Evolutionary conservation across 345 rosid species (phyloP).

Genomic region (Barbarea vulgaris): DNA sequence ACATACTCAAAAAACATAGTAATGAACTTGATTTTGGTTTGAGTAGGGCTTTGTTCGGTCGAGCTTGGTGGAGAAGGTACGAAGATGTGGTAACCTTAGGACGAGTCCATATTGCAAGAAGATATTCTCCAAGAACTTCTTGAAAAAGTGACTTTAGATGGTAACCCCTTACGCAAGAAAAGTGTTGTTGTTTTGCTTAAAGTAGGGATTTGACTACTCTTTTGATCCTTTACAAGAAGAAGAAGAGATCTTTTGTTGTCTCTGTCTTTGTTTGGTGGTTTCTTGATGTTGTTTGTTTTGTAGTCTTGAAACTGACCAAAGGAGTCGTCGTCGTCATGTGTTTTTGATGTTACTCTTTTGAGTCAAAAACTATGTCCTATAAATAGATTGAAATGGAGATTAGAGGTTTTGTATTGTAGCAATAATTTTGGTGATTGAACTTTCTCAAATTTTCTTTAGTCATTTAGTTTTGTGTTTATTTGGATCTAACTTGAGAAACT

Average conservation of each 20-base stretch:
- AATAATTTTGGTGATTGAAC: too few relatives aligned
- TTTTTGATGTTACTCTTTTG: neutral
- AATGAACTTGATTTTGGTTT: neutral
- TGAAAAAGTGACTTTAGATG: conserved; percentile 48
- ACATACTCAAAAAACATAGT: neutral
- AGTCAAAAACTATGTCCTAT: neutral
- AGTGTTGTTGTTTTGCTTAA: conserved; percentile 4
- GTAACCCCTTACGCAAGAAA: conserved; percentile 12
- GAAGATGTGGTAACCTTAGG: conserved; percentile 46
- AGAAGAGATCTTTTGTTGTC: conserved; percentile 7
- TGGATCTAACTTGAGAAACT: neutral
- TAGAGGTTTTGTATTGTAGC: neutral
- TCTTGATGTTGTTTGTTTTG: conserved; percentile 1
- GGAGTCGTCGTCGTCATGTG: neutral
- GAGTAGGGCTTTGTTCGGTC: conserved; percentile 56
- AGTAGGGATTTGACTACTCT: neutral
- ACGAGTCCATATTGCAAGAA: conserved; percentile 67
- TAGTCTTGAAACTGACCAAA: conserved; percentile 1
- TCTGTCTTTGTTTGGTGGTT: neutral
- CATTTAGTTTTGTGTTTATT: neutral
- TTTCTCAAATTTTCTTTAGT: neutral
- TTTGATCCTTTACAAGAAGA: conserved; percentile 10
- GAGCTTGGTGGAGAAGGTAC: conserved; percentile 50
- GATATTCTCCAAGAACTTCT: conserved; percentile 57
- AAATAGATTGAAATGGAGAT: neutral